Percentiles rank a stretch among this genome's conserved stretches.
Conservation (phyloP, 192 early-diverging fungal genomes). For the Backusella liffmaniae region DNA sequence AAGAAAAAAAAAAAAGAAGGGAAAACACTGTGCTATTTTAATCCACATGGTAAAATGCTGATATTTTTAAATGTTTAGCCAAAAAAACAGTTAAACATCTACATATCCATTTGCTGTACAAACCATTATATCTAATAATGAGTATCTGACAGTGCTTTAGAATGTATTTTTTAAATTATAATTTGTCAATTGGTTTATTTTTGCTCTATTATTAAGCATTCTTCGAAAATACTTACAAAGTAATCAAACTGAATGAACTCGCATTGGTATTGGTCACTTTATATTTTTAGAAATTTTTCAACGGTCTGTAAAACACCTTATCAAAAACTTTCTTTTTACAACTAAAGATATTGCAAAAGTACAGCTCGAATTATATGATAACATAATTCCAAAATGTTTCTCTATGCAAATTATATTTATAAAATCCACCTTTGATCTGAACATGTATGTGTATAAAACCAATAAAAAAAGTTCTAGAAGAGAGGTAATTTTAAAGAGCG, state of each 20-base stretch:
- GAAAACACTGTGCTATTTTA: background rate
- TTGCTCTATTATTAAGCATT: background rate
- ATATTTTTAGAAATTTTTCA: background rate
- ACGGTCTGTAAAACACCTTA: background rate
- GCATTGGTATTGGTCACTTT: background rate
- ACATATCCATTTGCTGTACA: background rate
- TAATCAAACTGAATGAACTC: background rate
- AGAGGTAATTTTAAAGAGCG: background rate
- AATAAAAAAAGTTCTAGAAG: background rate
- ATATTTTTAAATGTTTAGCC: background rate
- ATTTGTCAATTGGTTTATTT: background rate
- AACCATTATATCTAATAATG: background rate
- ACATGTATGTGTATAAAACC: background rate
- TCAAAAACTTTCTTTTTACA: background rate
- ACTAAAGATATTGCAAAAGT: background rate
- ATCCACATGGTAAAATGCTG: background rate
- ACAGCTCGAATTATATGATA: background rate
- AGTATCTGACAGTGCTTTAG: background rate
- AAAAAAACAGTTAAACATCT: background rate
- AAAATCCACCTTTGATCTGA: background rate
- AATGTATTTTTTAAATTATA: background rate
- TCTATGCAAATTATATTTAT: background rate
- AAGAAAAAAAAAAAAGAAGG: background rate
- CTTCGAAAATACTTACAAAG: background rate
- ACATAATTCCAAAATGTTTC: no score